Base-by-base conservation (phyloP, 1,284 basidiomycete genomes). In the Taiwanofungus camphoratus region DNA sequence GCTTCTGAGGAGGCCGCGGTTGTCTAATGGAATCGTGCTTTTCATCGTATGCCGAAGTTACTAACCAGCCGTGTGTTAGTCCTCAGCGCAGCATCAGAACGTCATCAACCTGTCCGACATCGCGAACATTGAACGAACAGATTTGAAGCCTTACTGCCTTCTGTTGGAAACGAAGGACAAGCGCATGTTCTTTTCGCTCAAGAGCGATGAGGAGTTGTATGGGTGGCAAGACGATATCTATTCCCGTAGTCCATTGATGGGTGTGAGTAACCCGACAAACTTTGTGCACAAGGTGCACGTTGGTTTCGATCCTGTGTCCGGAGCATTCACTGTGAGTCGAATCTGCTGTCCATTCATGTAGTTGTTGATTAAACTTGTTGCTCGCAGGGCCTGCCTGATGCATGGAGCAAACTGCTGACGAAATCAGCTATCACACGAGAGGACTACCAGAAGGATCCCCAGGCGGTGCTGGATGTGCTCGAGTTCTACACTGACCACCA, bases 211-310 rank as follows among this genome's bases (percentile, higher is more conserved):
- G 55, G 95, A 99, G 60, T 77, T 99, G 12, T 98, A 99, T 59
- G 83, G 82, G 21, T 98, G 94, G 94, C 82, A 92, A 68, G 94
- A 99, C 59, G 94, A 96, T 59, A 87, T 99, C 48, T 97, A 98
- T 66, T 82, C 81, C 5, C 79, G 93, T 41, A 92, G 89, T 53
- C 92, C 94, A 0, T 73, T 95, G 36, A 90, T 92, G 82, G 92
- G 93, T 29, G 90, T 95, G 18, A 87, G 87, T 58, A 87, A 87
- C 52, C 95, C 95, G 0, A 97, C 92, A 13, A 94, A 99, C 67
- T 98, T 98, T 61, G 92, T 96, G 1, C 95, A 98, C 69, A 92
- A 96, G 63, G 92, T 98, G 2, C 95, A 99, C 64, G 95, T 99
- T 48, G 94, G 94, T 5, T 98, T 96, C 57, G 95, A 99, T 65